Conservation (phyloP, 768 basidiomycete genomes). For the Aureoboletus auriporus region DNA sequence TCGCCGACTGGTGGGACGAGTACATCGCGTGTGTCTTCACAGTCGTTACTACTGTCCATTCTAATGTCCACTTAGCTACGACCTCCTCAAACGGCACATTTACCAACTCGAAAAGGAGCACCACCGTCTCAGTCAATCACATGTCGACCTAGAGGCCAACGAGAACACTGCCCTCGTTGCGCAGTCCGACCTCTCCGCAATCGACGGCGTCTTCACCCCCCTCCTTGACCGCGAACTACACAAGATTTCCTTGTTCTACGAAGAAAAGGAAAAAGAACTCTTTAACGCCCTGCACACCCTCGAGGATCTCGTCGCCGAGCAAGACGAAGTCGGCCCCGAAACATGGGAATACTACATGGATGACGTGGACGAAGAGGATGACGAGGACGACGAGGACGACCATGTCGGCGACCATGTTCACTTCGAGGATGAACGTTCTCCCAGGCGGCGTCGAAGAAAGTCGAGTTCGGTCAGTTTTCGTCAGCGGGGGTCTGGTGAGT, state of each 20-base stretch:
- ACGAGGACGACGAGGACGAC: conserved; percentile 58
- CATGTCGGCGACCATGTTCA: conserved; percentile 22
- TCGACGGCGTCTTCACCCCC: conserved; percentile 62
- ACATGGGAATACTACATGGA: conserved; percentile 51
- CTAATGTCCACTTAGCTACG: conserved; percentile 52
- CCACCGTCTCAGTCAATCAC: conserved; percentile 37
- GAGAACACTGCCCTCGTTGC: conserved; percentile 57
- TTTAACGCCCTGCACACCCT: conserved; percentile 54
- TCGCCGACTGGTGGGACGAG: conserved; percentile 90
- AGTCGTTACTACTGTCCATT: neutral
- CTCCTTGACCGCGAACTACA: conserved; percentile 78
- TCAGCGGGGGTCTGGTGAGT: conserved; percentile 11
- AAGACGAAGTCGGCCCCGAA: conserved; percentile 57
- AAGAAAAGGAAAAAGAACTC: conserved; percentile 69
- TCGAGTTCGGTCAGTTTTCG: conserved; percentile 25
- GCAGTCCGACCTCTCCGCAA: conserved; percentile 31
- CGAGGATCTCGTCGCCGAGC: conserved; percentile 51
- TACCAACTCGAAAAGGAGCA: conserved; percentile 84
- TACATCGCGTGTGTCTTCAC: conserved; percentile 72
- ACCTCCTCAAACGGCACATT: conserved; percentile 76
- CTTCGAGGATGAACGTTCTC: conserved; percentile 25
- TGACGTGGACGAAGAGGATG: conserved; percentile 50
- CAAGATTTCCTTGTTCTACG: conserved; percentile 81
- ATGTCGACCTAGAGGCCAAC: conserved; percentile 60
- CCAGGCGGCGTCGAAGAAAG: conserved; percentile 35